Evolutionary conservation across 306 rosid genomes (phyloP).

Genomic region (Lagenaria siceraria): DNA sequence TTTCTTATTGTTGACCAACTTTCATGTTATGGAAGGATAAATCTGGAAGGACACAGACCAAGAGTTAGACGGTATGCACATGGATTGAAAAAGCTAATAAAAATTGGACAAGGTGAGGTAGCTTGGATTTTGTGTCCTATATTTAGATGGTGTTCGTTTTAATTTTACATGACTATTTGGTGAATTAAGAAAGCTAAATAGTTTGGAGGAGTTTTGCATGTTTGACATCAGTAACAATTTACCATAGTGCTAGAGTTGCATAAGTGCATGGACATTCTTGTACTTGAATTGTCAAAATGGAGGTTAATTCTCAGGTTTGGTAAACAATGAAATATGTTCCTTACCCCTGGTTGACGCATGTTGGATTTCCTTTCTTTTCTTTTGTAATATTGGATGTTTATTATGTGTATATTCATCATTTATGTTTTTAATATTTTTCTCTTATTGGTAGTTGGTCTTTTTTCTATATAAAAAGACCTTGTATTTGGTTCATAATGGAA

Average conservation of each 20-base stretch:
- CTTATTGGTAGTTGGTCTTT: no score
- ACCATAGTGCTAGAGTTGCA: not conserved
- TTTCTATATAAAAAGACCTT: no score
- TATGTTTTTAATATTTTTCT: no score
- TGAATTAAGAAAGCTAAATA: constrained; percentile 1
- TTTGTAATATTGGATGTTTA: no score
- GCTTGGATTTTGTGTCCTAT: not conserved
- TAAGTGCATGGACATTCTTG: not conserved
- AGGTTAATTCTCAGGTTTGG: not conserved
- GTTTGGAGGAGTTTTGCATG: not conserved
- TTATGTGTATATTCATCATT: no score
- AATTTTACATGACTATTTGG: not conserved
- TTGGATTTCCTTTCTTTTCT: no score
- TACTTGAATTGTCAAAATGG: not conserved
- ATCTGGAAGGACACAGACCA: constrained; percentile 61
- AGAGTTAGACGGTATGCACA: constrained; percentile 70
- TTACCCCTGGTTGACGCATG: not conserved
- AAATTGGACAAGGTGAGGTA: constrained; percentile 81
- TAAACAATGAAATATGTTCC: not conserved
- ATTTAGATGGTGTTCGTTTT: not conserved
- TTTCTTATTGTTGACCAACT: not conserved
- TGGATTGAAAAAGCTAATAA: constrained; percentile 61
- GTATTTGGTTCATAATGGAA: no score
- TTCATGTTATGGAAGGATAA: constrained; percentile 49
- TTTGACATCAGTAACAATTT: not conserved